phyloP scores from a whole-genome alignment of 179 eudicot genomes.

The Actinidia arguta region DNA sequence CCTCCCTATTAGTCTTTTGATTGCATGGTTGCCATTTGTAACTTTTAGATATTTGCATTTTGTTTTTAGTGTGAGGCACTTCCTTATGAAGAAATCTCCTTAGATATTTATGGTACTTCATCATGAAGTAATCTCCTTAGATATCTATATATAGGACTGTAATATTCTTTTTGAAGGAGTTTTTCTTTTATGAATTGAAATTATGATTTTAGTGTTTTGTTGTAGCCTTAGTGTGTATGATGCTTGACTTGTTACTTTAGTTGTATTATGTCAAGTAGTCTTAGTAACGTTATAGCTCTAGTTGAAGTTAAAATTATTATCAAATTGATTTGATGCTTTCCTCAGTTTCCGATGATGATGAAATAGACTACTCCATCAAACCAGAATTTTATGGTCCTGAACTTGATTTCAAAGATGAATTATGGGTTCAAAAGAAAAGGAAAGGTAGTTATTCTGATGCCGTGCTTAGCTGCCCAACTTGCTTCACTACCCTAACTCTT shows the following conservation, averaged over 20 bases:
- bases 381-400: slow-evolving; percentile 88
- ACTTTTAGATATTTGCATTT: no score
- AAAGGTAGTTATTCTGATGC: slow-evolving; percentile 79
- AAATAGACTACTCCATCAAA: slow-evolving; percentile 71
- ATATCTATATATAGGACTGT: no score
- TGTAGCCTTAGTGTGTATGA: neutral
- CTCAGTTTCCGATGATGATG: slow-evolving; percentile 89
- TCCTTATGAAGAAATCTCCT: no score
- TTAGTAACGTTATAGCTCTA: neutral
- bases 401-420: slow-evolving; percentile 78
- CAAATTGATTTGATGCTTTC: slow-evolving; percentile 12
- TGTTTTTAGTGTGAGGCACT: no score
- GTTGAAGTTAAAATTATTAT: slow-evolving; percentile 16
- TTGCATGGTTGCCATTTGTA: no score
- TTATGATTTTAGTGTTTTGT: no score
- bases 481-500: slow-evolving; percentile 81
- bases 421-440: slow-evolving; percentile 71
- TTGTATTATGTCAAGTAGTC: neutral
- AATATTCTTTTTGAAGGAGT: no score
- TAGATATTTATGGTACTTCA: no score
- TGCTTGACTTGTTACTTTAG: neutral
- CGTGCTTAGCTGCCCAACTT: slow-evolving; percentile 92
- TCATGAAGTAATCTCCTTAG: no score
- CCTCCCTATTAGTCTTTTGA: no score
- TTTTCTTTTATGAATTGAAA: no score